Evolutionary conservation across 306 rosid species (phyloP).

Genomic region (Quercus robur): DNA sequence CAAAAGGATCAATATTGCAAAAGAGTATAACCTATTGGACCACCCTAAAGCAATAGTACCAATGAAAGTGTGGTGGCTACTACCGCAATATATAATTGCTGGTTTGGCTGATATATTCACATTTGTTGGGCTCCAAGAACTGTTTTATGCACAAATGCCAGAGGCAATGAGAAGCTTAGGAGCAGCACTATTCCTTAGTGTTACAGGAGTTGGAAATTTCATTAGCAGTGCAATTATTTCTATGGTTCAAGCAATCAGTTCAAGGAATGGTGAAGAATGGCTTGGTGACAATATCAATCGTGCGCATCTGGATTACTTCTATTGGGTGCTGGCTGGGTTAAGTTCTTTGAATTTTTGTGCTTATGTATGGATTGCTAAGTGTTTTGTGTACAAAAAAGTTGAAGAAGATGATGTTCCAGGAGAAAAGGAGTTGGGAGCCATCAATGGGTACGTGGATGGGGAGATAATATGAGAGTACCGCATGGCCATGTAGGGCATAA

Average conservation of each 20-base stretch:
- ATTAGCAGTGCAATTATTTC: too few species aligned
- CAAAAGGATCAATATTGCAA: conserved; percentile 32
- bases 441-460: too few species aligned
- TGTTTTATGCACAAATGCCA: conserved; percentile 51
- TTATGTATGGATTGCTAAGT: conserved; percentile 24
- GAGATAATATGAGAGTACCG: neutral
- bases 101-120: conserved; percentile 31
- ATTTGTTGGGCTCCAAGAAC: conserved; percentile 32
- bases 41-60: conserved; percentile 32
- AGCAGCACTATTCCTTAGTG: conserved; percentile 26
- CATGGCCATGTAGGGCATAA: too few species aligned
- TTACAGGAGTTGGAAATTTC: neutral
- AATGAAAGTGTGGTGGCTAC: conserved; percentile 47
- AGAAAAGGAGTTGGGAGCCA: too few species aligned
- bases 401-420: too few species aligned
- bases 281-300: conserved; percentile 37
- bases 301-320: conserved; percentile 36
- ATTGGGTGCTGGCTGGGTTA: conserved; percentile 39
- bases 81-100: conserved; percentile 37
- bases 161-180: conserved; percentile 41
- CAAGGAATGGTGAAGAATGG: conserved; percentile 14
- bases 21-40: conserved; percentile 21
- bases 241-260: too few species aligned
- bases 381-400: too few species aligned
- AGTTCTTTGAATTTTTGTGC: conserved; percentile 23